Evolutionary conservation across 2,329 filamentous ascomycete genomes (phyloP), one percentile per base, ranked within the genome.

Genomic region (Penicillium freii): DNA sequence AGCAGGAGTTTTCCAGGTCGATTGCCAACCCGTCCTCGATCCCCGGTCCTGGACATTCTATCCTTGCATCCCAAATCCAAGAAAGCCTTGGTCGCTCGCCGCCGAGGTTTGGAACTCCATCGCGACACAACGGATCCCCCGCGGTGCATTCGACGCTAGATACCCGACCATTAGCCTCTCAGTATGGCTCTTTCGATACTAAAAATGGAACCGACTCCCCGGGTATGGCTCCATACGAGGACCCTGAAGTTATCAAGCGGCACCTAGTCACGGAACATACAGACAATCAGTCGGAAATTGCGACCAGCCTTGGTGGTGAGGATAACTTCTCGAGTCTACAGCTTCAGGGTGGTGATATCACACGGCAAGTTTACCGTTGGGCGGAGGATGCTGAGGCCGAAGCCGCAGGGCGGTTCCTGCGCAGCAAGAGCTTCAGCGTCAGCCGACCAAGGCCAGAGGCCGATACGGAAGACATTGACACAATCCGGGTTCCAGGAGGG

Each of bases 361-460:
- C 93, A 25, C 83, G 94, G 59, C 91, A 93, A 54, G 96, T 99
- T 67, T 99, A 99, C 80, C 88, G 91, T 66, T 99, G 95, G 91
- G 91, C 92, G 6, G 92, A 97, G 73, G 90, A 95, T 72, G 89
- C 89, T 51, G 87, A 95, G 70, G 81, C 85, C 46, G 84, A 87
- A 64, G 78, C 80, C 47, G 76, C 78, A 17, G 74, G 78, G 31
- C 79, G 81, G 66, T 80, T 86, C 69, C 85, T 88, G 66, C 86
- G 93, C 67, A 96, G 92, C 77, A 88, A 92, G 78, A 97, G 92
- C 75, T 97, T 97, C 73, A 87, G 88, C 67, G 78, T 90, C 45
- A 82, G 88, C 36, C 84, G 91, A 33, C 90, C 90, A 6, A 86
- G 89, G 34, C 90, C 91, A 0, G 90, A 94, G 69, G 85, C 87